phyloP scores from a whole-genome alignment of 2,329 filamentous ascomycete species.

The Diaporthe destruens region DNA sequence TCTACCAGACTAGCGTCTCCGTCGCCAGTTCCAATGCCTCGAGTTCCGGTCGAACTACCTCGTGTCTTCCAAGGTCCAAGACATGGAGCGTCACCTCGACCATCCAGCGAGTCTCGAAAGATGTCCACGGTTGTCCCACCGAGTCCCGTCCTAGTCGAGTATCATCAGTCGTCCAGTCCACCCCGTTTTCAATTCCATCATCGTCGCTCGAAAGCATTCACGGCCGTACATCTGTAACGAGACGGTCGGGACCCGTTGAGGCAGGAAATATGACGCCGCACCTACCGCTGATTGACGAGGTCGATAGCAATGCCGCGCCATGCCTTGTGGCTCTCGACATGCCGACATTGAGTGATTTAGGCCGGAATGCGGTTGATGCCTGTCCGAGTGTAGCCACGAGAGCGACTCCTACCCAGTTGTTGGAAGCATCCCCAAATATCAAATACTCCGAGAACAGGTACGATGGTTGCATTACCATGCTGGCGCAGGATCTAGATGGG shows the following conservation, averaged over 20 bases:
- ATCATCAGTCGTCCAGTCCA: conserved; percentile 11
- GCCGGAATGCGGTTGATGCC: too few species aligned
- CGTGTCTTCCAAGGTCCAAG: neutral
- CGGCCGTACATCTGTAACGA: conserved; percentile 11
- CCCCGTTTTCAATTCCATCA: neutral
- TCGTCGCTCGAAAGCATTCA: neutral
- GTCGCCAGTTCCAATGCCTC: neutral
- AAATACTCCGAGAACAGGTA: neutral
- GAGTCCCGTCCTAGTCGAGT: neutral
- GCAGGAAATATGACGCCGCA: too few species aligned
- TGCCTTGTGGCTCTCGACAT: too few species aligned
- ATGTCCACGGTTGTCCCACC: neutral
- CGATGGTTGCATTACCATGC: neutral
- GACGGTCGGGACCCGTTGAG: conserved; percentile 1
- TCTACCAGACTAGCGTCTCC: neutral
- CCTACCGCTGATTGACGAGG: neutral
- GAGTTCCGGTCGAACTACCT: neutral
- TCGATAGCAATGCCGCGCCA: neutral
- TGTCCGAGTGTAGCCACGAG: too few species aligned
- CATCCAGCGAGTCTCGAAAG: conserved; percentile 30
- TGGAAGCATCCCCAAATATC: neutral
- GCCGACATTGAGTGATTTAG: too few species aligned
- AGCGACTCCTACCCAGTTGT: neutral
- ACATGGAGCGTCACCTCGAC: conserved; percentile 32
- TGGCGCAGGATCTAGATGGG: neutral